Conservation (phyloP, 306 rosid genomes). For the Ormosia semicastrata region DNA sequence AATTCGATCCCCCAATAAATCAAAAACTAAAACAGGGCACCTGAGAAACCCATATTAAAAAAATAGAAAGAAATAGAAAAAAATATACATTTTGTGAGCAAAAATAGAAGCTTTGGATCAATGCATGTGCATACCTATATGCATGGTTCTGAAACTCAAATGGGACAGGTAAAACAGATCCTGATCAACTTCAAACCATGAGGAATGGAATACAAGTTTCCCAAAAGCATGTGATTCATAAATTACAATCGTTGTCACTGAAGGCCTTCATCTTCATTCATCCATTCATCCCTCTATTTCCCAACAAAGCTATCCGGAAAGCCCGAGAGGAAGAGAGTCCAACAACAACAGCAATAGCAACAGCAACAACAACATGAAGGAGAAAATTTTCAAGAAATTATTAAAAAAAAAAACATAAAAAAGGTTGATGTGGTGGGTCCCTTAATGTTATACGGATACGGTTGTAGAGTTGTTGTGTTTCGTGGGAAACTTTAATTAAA, state of each 20-base stretch:
- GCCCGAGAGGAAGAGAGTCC: conserved; percentile 39
- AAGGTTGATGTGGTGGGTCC: conserved; percentile 50
- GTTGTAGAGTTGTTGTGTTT: conserved; percentile 56
- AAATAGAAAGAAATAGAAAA: background rate
- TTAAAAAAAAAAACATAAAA: background rate
- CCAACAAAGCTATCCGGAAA: conserved; percentile 52
- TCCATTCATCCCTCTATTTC: conserved; percentile 33
- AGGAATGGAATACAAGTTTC: conserved; percentile 42
- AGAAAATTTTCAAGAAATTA: conserved; percentile 14
- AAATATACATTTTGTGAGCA: background rate
- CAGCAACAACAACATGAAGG: background rate
- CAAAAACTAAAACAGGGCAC: conserved; percentile 22
- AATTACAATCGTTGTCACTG: conserved; percentile 31
- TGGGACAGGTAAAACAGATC: conserved; percentile 55
- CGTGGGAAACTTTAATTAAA: conserved; percentile 35
- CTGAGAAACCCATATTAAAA: background rate
- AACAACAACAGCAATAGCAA: background rate
- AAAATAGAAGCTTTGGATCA: conserved; percentile 33
- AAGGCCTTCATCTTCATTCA: conserved; percentile 29
- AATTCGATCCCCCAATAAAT: conserved; percentile 35
- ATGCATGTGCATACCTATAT: conserved; percentile 47
- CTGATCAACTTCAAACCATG: conserved; percentile 47
- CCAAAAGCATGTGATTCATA: conserved; percentile 25
- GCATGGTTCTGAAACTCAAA: conserved; percentile 52
- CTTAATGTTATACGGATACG: conserved; percentile 34